Conservation (phyloP, 805 yeast genomes). For the Nakazawaea populi region DNA sequence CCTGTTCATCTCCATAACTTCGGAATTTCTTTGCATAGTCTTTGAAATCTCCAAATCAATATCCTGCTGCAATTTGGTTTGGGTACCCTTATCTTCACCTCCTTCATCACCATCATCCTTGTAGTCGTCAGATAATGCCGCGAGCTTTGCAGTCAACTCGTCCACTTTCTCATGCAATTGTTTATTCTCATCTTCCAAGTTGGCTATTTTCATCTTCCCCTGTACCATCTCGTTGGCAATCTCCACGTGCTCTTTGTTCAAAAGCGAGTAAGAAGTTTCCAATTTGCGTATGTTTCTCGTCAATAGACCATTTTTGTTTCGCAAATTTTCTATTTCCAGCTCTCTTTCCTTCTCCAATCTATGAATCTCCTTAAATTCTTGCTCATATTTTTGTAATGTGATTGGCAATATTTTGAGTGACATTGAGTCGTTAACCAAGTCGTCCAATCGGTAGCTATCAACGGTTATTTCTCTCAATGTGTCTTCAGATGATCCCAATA, state of each 20-base stretch:
- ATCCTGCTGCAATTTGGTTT: conserved; percentile 18
- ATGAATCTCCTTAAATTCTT: conserved; percentile 74
- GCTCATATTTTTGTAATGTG: conserved; percentile 60
- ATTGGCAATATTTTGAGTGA: conserved; percentile 67
- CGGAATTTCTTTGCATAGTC: conserved; percentile 55
- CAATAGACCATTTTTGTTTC: conserved; percentile 63
- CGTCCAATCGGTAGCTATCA: conserved; percentile 55
- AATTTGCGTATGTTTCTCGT: conserved; percentile 67
- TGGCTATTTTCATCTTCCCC: conserved; percentile 70
- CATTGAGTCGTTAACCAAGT: conserved; percentile 75
- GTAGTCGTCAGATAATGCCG: conserved; percentile 20
- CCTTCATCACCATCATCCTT: conserved; percentile 15
- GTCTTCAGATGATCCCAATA: conserved; percentile 28
- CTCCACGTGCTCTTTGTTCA: conserved; percentile 79
- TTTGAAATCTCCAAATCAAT: conserved; percentile 47
- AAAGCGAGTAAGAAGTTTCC: conserved; percentile 59
- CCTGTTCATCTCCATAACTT: conserved; percentile 61
- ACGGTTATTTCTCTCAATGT: conserved; percentile 13
- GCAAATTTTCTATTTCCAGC: conserved; percentile 52
- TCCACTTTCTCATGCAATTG: conserved; percentile 46
- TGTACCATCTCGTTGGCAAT: conserved; percentile 85
- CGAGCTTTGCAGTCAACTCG: conserved; percentile 37
- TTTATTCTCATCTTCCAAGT: conserved; percentile 66
- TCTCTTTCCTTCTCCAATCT: conserved; percentile 58
- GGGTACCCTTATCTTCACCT: not conserved